These are phyloP conservation scores for Coemansia aciculifera DNA, from an alignment of 192 early-diverging fungal species.

Conservation along the genomic window DNA sequence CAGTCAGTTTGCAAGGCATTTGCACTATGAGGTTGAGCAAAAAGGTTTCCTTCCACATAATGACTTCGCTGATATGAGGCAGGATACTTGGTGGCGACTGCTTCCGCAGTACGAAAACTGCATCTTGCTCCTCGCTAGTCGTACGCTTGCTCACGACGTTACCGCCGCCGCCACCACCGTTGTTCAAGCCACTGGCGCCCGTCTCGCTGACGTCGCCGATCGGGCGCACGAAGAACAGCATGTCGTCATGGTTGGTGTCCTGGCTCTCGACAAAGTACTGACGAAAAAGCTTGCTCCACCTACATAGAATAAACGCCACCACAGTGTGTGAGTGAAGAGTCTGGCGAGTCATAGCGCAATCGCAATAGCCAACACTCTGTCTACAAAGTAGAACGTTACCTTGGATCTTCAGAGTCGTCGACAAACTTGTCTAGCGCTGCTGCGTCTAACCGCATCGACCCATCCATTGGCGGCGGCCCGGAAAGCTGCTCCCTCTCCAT, in stretches of 20 bases:
- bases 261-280: slow-evolving; percentile 73
- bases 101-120: slow-evolving; percentile 84
- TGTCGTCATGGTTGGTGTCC: slow-evolving; percentile 74
- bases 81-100: slow-evolving; percentile 58
- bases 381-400: slow-evolving; percentile 19
- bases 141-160: neutral
- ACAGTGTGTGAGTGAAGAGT: neutral
- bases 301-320: slow-evolving; percentile 14
- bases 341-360: slow-evolving; percentile 8
- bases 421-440: slow-evolving; percentile 50
- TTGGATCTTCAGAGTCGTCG: slow-evolving; percentile 53
- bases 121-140: slow-evolving; percentile 56
- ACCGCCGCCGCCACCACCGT: neutral
- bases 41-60: slow-evolving; percentile 92
- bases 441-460: slow-evolving; percentile 47
- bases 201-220: slow-evolving; percentile 31
- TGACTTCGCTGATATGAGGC: slow-evolving; percentile 67
- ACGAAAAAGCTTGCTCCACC: slow-evolving; percentile 54
- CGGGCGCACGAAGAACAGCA: slow-evolving; percentile 82
- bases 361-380: neutral
- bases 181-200: neutral
- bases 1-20: slow-evolving; percentile 86
- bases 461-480: slow-evolving; percentile 55
- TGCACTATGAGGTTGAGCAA: slow-evolving; percentile 90
- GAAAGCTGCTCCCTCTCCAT: slow-evolving; percentile 53